These are phyloP conservation scores for Solanum verrucosum DNA, from an alignment of 257 asterid species.

Conservation along the genomic window DNA sequence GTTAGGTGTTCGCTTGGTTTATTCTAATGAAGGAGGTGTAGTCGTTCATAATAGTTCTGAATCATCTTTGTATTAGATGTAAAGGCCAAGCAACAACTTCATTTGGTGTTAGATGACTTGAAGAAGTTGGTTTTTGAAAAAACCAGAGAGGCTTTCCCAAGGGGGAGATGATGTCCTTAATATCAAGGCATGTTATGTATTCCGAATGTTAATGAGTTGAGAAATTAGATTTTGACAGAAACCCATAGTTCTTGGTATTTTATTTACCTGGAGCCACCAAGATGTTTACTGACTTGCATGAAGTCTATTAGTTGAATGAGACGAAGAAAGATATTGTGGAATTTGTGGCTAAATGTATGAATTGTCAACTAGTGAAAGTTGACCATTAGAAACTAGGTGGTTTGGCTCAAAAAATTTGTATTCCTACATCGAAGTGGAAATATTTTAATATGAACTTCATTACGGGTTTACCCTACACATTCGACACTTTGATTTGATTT, in stretches of 20 bases:
- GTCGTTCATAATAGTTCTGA: background rate
- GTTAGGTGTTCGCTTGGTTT: background rate
- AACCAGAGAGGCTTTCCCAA: background rate
- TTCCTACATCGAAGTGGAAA: background rate
- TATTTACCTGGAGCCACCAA: background rate
- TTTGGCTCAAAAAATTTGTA: too few species aligned
- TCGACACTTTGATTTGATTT: background rate
- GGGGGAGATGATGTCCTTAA: background rate
- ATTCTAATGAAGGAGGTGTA: background rate
- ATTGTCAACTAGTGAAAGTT: background rate
- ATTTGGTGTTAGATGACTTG: background rate
- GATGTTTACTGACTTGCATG: too few species aligned
- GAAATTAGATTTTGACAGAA: background rate
- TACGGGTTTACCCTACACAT: background rate
- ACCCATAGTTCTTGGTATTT: background rate
- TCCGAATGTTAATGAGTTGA: background rate
- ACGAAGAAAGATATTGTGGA: background rate
- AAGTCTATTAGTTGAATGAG: background rate
- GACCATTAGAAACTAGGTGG: background rate
- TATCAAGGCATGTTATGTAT: background rate
- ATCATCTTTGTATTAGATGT: background rate
- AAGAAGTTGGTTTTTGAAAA: too few species aligned
- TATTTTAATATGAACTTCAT: too few species aligned
- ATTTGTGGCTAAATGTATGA: background rate
- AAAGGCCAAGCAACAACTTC: too few species aligned